phyloP scores from a whole-genome alignment of 805 yeast species.

The Komagataella pseudopastoris region DNA sequence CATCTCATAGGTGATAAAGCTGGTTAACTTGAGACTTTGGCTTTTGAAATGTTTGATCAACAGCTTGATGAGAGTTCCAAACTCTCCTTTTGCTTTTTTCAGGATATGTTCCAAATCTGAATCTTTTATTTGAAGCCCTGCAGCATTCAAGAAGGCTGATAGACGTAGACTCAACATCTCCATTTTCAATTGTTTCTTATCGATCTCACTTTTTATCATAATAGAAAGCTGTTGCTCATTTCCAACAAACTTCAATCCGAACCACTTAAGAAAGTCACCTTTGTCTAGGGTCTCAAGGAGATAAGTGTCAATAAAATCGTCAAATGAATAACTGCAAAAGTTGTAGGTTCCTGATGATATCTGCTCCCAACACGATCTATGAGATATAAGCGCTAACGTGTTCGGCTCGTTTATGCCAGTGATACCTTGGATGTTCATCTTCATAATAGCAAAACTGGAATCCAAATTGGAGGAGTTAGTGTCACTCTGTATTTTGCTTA shows the following conservation, averaged over 20 bases:
- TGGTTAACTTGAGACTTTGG: conserved; percentile 21
- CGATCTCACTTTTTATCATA: conserved; percentile 23
- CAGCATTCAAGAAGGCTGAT: conserved; percentile 28
- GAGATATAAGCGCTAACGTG: conserved; percentile 16
- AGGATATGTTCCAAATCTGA: conserved; percentile 25
- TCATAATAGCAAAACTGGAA: conserved; percentile 13
- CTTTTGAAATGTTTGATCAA: conserved; percentile 31
- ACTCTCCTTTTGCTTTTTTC: conserved; percentile 21
- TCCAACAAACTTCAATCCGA: conserved; percentile 14
- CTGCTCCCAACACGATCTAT: conserved; percentile 35
- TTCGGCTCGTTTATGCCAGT: conserved; percentile 7
- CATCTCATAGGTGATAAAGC: conserved; percentile 20
- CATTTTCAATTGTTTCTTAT: conserved; percentile 21
- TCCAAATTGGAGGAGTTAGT: conserved; percentile 5
- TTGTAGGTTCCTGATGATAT: conserved; percentile 28
- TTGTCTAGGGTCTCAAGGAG: conserved; percentile 16
- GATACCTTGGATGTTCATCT: conserved; percentile 9
- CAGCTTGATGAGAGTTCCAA: conserved; percentile 22
- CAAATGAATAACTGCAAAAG: conserved; percentile 17
- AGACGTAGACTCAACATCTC: conserved; percentile 24
- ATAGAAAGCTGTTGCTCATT: conserved; percentile 27
- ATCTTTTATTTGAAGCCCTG: conserved; percentile 31
- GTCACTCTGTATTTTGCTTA: conserved; percentile 11
- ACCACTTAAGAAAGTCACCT: conserved; percentile 21
- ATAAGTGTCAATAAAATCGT: neutral